Evolutionary conservation across 352 stramenopile species (phyloP), one percentile per base, ranked within the genome.

Genomic region (Thraustotheca clavata): DNA sequence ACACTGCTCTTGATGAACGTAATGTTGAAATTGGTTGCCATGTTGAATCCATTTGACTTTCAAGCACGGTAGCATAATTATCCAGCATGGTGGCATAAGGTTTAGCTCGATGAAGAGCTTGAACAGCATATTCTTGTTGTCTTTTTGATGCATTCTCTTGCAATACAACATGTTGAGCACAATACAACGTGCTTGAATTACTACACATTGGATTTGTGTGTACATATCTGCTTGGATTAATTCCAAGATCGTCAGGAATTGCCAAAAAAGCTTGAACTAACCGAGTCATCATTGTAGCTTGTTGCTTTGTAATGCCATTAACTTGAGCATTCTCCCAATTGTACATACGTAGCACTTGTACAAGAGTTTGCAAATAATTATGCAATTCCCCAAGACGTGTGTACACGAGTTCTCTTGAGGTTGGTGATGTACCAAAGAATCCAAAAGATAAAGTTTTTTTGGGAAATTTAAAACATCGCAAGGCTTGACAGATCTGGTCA

Each of bases 121-220:
- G 43, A 24, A 52, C 43, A 2, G 43, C 43, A 11, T 35, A 24
- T 31, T 52, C 43, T 9, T 52, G 43, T 31, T 52, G 43, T 31
- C 34, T 52, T 31, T 52, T 52, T 9, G 43, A 52, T 2, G 43
- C 43, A 29, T 61, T 61, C 34, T 61, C 52, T 47, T 61, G 34
- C 1, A 65, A 9, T 1, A 65, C 12, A 14, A 20, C 6, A n/a
- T 39, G 39, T 12, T 65, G 22, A 6, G 29, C 35, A 46, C 57
- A 65, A 5, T 50, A 43, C 39, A 47, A 27, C 2, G 11, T 14
- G n/a, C 24, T 27, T 9, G 18, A 12, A 41, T 63, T 54, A 3
- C 20, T 22, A 26, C 57, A 65, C 6, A 38, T 4, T 11, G 57
- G 57, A 27, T 65, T 43, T 16, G 12, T 54, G 38, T 65, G 57